phyloP scores from a whole-genome alignment of 1,139 yeast genomes.

The Kazachstania sp. region DNA sequence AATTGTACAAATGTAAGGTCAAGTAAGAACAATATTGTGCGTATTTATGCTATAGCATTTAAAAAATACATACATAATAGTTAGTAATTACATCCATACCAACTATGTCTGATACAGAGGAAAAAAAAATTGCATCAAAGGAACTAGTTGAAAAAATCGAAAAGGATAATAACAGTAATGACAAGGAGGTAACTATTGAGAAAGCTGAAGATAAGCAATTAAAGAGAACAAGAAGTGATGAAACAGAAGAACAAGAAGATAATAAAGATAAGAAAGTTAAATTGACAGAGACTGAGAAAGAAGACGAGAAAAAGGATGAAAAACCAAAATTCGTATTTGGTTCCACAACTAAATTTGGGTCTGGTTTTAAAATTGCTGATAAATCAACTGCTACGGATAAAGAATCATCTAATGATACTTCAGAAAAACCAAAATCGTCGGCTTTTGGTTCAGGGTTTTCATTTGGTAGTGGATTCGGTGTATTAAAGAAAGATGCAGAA shows the following conservation, averaged over 20 bases:
- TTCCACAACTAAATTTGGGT: conserved; percentile 46
- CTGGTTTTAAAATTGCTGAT: conserved; percentile 51
- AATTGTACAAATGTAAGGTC: too few relatives aligned
- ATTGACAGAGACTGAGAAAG: background rate
- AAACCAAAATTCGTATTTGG: conserved; percentile 47
- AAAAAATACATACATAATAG: too few relatives aligned
- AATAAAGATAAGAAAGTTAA: background rate
- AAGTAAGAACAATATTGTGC: too few relatives aligned
- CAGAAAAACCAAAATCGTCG: conserved; percentile 12
- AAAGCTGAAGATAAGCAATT: background rate
- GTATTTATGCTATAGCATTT: too few relatives aligned
- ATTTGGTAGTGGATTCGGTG: conserved; percentile 29
- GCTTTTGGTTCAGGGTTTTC: conserved; percentile 29
- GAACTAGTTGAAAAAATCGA: background rate
- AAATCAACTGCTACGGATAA: background rate
- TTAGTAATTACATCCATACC: background rate
- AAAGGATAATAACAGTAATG: background rate
- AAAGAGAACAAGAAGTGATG: background rate
- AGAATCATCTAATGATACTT: background rate
- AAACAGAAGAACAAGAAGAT: background rate
- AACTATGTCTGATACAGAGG: background rate
- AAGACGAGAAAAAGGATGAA: conserved; percentile 6
- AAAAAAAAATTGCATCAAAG: background rate
- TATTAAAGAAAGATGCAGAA: conserved; percentile 12
- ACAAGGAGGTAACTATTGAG: background rate